Evolutionary conservation across 495 filamentous ascomycete species (phyloP), one percentile per base, ranked within the genome.

Genomic region (Geopyxis carbonaria): DNA sequence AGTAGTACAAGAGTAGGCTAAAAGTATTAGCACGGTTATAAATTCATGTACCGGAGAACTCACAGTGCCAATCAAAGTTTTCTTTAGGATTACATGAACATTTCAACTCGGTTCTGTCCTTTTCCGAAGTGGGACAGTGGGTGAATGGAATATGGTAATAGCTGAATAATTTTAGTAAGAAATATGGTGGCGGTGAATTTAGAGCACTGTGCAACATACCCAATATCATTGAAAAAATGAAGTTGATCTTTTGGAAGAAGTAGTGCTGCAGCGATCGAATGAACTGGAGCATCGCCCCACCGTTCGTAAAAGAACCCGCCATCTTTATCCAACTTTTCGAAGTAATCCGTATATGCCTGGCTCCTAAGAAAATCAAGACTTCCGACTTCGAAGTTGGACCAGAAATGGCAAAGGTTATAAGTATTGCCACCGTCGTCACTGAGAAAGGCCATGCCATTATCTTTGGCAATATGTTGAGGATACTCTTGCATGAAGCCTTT

Each of bases 71-170:
- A 58, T 97, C 89, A 64, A 97, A 95, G 62, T 94, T 95, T 18
- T 94, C 81, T 45, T 76, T 76, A 2, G 89, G 89, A 58, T 95
- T 86, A 62, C 89, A 97, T 56, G 80, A 73, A 58, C 89, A 97
- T 58, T 81, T 85, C 38, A 80, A 68, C 42, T 92, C 78, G 42
- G 81, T 54, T 43, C 84, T 66, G 22, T 68, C 68, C 59, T 89
- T 64, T 59, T 95, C 84, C 18, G 76, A 76, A 0, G 80, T 89
- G 3, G 89, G 89, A 57, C 89, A 97, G 62, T 97, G 89, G 16
- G 87, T 95, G 56, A 97, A 97, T 5, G 89, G 89, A n/a, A 93
- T 80, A 54, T 97, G 89, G 61, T 84, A 95, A 61, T 97, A 97
- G 5, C 51, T 55, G n/a, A 43, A 22, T 14, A 11, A 5, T 11